Evolutionary conservation across 2,329 filamentous ascomycete species (phyloP).

Genomic region (Xylaria sp.): DNA sequence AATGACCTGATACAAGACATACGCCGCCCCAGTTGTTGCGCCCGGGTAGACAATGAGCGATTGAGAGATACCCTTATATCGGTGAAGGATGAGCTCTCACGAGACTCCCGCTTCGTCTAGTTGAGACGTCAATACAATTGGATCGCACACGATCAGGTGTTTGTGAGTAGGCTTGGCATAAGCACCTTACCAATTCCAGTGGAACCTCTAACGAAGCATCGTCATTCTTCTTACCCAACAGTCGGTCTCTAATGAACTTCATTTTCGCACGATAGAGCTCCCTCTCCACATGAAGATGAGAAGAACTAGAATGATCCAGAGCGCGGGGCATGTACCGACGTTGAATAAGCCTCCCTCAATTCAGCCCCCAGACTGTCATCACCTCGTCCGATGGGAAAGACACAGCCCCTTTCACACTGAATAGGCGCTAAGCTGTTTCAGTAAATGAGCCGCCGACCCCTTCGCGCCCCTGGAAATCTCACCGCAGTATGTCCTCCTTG

Average conservation of each 20-base stretch:
- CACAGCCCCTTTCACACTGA: no score
- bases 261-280: neutral
- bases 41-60: conserved; percentile 5
- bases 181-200: neutral
- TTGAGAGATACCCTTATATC: neutral
- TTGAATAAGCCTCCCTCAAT: no score
- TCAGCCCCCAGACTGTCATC: no score
- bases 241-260: neutral
- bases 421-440: no score
- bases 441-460: no score
- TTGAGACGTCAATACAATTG: neutral
- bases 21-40: conserved; percentile 8
- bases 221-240: neutral
- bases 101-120: neutral
- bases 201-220: neutral
- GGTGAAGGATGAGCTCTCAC: conserved; percentile 1
- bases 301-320: neutral
- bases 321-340: no score
- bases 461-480: no score
- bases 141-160: no score
- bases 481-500: no score
- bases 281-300: neutral
- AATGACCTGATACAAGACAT: neutral
- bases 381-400: no score
- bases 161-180: neutral